Evolutionary conservation across 2,329 filamentous ascomycete species (phyloP), one percentile per base, ranked within the genome.

Genomic region (Daldinia eschscholtzii): DNA sequence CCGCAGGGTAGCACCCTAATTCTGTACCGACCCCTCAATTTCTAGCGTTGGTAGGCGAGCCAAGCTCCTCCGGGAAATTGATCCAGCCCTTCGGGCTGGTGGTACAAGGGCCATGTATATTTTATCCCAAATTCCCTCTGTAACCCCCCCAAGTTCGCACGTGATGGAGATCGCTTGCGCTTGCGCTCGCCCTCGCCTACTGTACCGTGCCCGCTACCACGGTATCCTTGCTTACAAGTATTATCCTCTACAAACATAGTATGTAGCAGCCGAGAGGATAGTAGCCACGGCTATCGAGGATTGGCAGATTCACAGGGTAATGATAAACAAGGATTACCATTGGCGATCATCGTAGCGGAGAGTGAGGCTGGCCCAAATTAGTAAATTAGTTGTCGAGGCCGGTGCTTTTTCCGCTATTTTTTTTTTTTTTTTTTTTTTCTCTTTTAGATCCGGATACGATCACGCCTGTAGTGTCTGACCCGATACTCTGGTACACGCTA

Each of bases 401-500:
- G 65, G 65, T 65, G 55, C 41, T 66, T 66, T 66, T 35, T 10
- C 33, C 33, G 33, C 33, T 35, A 35, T 35, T 35, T 35, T 35
- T 35, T 33, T 33, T 4, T 4, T 73, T 65, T 66, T 23, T 61
- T 42, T 64, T 50, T 64, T 63, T 46, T 65, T 69, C 37, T 67
- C 55, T 61, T 59, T 69, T 69, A 71, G 69, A 71, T 71, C 57
- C 62, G 67, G 73, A 72, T 74, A 76, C 65, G 58, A 66, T 64
- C 70, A 72, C 75, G 70, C 74, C 74, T 71, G 64, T 66, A 73
- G 68, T 68, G 71, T 70, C 69, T 71, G 76, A 77, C 76, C 76
- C 76, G 76, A 75, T 76, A 74, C 73, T 76, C 76, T 74, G 76
- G 76, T 77, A 77, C 75, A 77, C 76, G 76, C 76, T 77, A 77